Conservation (phyloP, 768 basidiomycete genomes). For the Lactarius quietus region DNA sequence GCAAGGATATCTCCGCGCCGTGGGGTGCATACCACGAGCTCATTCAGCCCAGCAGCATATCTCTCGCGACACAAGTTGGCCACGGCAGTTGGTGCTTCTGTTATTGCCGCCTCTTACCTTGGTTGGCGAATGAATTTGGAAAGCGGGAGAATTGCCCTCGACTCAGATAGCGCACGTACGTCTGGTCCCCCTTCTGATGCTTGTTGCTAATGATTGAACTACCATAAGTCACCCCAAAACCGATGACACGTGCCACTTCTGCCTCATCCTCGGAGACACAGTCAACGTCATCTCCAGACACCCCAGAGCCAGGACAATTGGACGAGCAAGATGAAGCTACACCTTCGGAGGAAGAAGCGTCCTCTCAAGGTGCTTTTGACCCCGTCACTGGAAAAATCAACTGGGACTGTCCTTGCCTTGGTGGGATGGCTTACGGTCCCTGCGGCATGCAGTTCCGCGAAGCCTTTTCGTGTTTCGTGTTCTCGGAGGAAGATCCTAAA, state of each 20-base stretch:
- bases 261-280: constrained; percentile 10
- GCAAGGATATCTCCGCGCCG: constrained; percentile 18
- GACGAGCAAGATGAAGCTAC: constrained; percentile 27
- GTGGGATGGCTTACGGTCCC: constrained; percentile 97
- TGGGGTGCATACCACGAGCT: constrained; percentile 19
- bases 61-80: constrained; percentile 25
- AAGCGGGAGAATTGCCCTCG: constrained; percentile 28
- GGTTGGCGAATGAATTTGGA: constrained; percentile 32
- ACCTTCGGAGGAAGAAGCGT: constrained; percentile 29
- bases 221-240: constrained; percentile 15
- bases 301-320: not conserved
- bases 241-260: constrained; percentile 1
- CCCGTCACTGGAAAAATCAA: constrained; percentile 99
- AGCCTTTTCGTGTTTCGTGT: constrained; percentile 96
- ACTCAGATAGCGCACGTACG: constrained; percentile 23
- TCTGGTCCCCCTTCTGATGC: not conserved
- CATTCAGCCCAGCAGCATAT: constrained; percentile 2
- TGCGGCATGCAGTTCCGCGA: constrained; percentile 91
- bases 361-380: constrained; percentile 67
- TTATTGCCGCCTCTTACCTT: constrained; percentile 34
- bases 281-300: not conserved
- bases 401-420: constrained; percentile 99
- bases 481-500: constrained; percentile 92
- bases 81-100: constrained; percentile 32
- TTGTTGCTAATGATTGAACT: constrained; percentile 13